A percentile compares a stretch with the other conserved stretches of the same genome.
Evolutionary conservation across 331 rosid genomes (phyloP).

Genomic region (Malus hybrid): DNA sequence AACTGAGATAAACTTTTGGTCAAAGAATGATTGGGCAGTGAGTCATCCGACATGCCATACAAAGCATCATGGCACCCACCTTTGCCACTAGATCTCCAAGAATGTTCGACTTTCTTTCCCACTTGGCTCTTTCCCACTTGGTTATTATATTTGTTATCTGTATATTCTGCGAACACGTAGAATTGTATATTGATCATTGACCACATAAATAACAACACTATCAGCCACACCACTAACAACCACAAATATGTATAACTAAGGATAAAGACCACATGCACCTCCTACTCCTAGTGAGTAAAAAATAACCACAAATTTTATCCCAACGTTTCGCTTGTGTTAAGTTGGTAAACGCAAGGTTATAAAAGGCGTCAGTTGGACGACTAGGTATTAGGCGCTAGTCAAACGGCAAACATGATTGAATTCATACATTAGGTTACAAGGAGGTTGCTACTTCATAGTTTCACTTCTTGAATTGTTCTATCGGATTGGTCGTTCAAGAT

Average conservation of each 20-base stretch:
- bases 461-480: too few species aligned
- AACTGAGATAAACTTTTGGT: background rate
- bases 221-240: background rate
- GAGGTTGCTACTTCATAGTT: too few species aligned
- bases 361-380: too few species aligned
- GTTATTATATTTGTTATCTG: background rate
- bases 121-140: background rate
- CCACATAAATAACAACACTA: background rate
- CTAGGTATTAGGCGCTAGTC: too few species aligned
- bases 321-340: background rate
- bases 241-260: background rate
- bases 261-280: background rate
- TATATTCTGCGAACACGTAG: background rate
- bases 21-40: background rate
- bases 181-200: background rate
- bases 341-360: background rate
- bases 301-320: background rate
- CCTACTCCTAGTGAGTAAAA: background rate
- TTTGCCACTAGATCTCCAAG: too few species aligned
- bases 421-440: too few species aligned
- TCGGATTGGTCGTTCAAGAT: too few species aligned
- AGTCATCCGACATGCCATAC: conserved; percentile 15
- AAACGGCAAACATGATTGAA: rapidly evolving
- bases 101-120: background rate
- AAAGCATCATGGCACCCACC: conserved; percentile 10